A percentile compares a stretch with the other conserved stretches of the same genome.
Conservation (phyloP, 1,284 basidiomycete genomes). For the Termitomyces sp. region DNA sequence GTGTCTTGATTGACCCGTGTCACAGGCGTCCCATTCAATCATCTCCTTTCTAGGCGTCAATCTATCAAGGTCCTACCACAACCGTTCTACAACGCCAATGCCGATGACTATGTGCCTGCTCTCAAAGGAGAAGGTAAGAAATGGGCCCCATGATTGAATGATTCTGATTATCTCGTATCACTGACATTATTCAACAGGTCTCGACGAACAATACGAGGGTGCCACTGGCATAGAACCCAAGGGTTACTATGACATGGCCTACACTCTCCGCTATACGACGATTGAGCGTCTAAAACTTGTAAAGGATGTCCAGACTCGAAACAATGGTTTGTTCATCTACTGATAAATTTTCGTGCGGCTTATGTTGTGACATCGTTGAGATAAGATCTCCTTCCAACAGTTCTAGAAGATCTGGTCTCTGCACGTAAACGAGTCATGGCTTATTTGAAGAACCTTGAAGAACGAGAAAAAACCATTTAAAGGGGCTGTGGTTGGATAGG, state of each 20-base stretch:
- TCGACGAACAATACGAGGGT: conserved; percentile 94
- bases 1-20: conserved; percentile 96
- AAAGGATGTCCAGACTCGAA: conserved; percentile 84
- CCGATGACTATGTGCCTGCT: conserved; percentile 82
- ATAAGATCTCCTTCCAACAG: conserved; percentile 83
- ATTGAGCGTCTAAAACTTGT: conserved; percentile 74
- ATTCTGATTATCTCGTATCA: neutral
- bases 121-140: conserved; percentile 73
- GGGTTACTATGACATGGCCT: conserved; percentile 97
- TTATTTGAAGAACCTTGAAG: conserved; percentile 88
- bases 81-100: conserved; percentile 83
- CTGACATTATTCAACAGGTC: conserved; percentile 40
- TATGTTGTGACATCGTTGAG: conserved; percentile 71
- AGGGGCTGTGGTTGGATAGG: conserved; percentile 89
- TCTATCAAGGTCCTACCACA: conserved; percentile 97
- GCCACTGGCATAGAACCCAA: conserved; percentile 92
- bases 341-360: neutral
- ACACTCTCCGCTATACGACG: conserved; percentile 95
- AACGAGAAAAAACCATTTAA: conserved; percentile 94
- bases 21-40: conserved; percentile 97
- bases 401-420: conserved; percentile 86
- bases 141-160: too few species aligned
- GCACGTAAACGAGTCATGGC: conserved; percentile 91
- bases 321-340: conserved; percentile 63
- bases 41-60: conserved; percentile 84